A percentile compares a stretch with the other conserved stretches of the same genome.
Evolutionary conservation across 441 rosid genomes (phyloP).

Genomic region (Bocquillonia castaneifolia): DNA sequence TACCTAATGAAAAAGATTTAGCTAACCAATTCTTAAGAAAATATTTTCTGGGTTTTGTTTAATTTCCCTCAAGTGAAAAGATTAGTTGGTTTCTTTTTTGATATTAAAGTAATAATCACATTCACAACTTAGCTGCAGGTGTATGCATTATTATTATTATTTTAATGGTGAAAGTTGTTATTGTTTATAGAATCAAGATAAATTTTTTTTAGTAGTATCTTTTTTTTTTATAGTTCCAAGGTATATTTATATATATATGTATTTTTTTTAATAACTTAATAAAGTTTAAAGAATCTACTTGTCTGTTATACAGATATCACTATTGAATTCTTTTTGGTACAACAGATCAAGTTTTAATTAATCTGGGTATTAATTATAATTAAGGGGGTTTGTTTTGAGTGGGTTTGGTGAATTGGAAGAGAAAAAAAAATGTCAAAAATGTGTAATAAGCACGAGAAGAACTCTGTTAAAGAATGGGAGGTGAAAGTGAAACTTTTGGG

Average conservation of each 20-base stretch:
- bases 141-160: conserved; percentile 11
- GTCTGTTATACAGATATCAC: conserved; percentile 23
- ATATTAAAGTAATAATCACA: conserved; percentile 14
- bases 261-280: conserved; percentile 19
- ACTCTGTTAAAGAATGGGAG: conserved; percentile 42
- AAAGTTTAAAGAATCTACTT: conserved; percentile 25
- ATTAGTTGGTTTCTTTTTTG: conserved; percentile 1
- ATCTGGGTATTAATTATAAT: no score
- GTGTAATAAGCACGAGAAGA: conserved; percentile 49
- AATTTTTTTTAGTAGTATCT: background rate
- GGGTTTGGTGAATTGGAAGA: conserved; percentile 20
- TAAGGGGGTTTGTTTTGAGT: conserved; percentile 18
- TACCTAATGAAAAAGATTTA: background rate
- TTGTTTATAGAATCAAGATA: conserved; percentile 25
- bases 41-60: conserved; percentile 24
- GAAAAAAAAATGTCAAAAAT: conserved; percentile 28
- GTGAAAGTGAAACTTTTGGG: conserved; percentile 54
- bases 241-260: no score
- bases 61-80: conserved; percentile 10
- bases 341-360: conserved; percentile 19
- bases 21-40: conserved; percentile 13
- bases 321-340: conserved; percentile 15
- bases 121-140: conserved; percentile 17
- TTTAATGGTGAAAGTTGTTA: conserved; percentile 21
- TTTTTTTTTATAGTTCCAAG: conserved; percentile 22